phyloP scores from a whole-genome alignment of 2,329 filamentous ascomycete species.

The Rhynchosporium secalis region DNA sequence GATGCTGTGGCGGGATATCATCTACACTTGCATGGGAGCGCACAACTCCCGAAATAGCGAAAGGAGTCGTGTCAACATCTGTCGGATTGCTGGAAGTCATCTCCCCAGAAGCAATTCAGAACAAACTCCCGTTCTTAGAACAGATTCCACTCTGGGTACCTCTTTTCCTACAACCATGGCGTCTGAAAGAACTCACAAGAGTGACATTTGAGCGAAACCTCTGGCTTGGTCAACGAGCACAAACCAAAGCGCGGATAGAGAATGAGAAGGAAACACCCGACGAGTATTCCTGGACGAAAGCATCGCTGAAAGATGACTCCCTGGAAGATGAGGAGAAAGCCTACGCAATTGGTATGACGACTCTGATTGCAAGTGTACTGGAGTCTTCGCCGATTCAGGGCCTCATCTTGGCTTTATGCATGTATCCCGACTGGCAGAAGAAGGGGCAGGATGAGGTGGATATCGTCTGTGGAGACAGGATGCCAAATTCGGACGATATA shows the following conservation, averaged over 20 bases:
- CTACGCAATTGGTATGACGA: constrained; percentile 34
- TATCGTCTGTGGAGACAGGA: constrained; percentile 47
- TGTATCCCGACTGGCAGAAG: constrained; percentile 24
- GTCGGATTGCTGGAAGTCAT: constrained; percentile 16
- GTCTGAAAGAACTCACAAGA: constrained; percentile 15
- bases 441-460: constrained; percentile 47
- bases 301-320: constrained; percentile 5
- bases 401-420: constrained; percentile 31
- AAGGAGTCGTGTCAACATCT: constrained; percentile 19
- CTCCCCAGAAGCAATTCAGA: constrained; percentile 24
- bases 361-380: constrained; percentile 41
- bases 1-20: constrained; percentile 19
- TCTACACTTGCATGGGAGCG: constrained; percentile 21
- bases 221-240: constrained; percentile 20
- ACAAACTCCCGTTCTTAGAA: constrained; percentile 23
- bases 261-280: not conserved
- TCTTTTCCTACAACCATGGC: constrained; percentile 22
- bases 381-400: constrained; percentile 39
- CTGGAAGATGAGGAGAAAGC: constrained; percentile 33
- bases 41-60: constrained; percentile 15
- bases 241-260: constrained; percentile 1
- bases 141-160: constrained; percentile 22
- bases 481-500: constrained; percentile 50
- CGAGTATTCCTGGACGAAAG: constrained; percentile 13
- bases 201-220: constrained; percentile 18